Evolutionary conservation across 179 eudicot genomes (phyloP).

Genomic region (Spergularia azorica): DNA sequence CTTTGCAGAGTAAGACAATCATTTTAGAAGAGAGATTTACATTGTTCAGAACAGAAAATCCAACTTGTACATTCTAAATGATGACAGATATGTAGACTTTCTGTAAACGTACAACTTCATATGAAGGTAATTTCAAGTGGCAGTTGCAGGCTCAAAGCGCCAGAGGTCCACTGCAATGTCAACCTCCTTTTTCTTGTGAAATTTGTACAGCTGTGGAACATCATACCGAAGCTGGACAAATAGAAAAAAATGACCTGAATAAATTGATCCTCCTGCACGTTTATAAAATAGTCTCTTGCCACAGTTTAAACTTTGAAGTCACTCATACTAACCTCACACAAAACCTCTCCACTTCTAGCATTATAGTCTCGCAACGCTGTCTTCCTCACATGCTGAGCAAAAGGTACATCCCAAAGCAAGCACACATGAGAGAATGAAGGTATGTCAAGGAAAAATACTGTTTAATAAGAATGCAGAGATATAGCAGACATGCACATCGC

Average conservation of each 20-base stretch:
- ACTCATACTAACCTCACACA: slow-evolving; percentile 69
- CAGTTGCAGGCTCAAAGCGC: slow-evolving; percentile 72
- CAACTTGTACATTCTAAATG: neutral
- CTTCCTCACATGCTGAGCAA: slow-evolving; percentile 66
- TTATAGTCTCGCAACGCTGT: slow-evolving; percentile 63
- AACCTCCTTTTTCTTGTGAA: slow-evolving; percentile 95
- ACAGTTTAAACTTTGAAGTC: neutral
- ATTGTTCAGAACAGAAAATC: neutral
- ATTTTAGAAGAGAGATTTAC: neutral
- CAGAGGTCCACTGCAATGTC: slow-evolving; percentile 95
- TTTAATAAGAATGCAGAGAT: neutral
- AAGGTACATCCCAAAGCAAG: neutral
- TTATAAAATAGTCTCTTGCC: neutral
- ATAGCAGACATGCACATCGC: neutral
- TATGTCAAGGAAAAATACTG: neutral
- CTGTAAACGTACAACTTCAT: neutral
- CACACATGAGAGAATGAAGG: neutral
- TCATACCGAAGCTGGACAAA: slow-evolving; percentile 70
- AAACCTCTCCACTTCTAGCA: slow-evolving; percentile 83
- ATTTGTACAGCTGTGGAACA: slow-evolving; percentile 85
- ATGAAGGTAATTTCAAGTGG: slow-evolving; percentile 15
- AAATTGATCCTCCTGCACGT: neutral
- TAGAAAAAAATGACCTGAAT: neutral
- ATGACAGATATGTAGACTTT: neutral
- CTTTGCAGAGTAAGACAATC: no score